These are phyloP conservation scores for Manihot esculenta DNA, from an alignment of 441 rosid genomes.

Conservation along the genomic window DNA sequence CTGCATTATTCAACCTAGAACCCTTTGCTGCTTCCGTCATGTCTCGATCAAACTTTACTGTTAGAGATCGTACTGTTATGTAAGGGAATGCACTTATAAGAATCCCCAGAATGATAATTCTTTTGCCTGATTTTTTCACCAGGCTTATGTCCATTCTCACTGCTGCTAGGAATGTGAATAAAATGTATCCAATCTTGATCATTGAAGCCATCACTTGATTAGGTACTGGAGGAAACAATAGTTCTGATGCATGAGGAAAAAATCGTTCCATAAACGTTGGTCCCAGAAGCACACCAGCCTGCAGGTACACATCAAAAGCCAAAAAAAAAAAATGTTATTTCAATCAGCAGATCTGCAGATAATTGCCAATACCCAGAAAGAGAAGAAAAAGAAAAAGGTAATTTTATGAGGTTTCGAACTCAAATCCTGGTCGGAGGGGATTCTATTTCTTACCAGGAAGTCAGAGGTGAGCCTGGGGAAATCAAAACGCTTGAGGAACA, in stretches of 20 bases:
- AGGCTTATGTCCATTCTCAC: constrained; percentile 28
- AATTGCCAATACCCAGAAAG: background rate
- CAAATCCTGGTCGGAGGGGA: too few relatives aligned
- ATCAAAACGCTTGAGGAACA: constrained; percentile 9
- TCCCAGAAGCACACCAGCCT: constrained; percentile 40
- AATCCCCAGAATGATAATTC: constrained; percentile 13
- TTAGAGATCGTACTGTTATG: background rate
- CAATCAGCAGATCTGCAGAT: background rate
- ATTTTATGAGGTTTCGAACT: too few relatives aligned
- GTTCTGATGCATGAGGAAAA: constrained; percentile 1
- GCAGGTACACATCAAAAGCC: background rate
- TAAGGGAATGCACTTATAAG: background rate
- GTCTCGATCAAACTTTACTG: background rate
- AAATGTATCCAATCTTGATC: constrained; percentile 20
- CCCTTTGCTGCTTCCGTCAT: background rate
- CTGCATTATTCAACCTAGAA: background rate
- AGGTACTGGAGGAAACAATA: constrained; percentile 28
- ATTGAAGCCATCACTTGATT: constrained; percentile 16
- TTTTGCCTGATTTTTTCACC: constrained; percentile 14
- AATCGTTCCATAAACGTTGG: constrained; percentile 18
- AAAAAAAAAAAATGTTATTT: background rate
- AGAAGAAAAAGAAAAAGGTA: background rate
- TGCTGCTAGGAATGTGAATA: constrained; percentile 30
- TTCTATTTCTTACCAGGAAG: constrained; percentile 35
- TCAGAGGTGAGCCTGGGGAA: constrained; percentile 36